Conservation (phyloP, 495 filamentous ascomycete genomes). For the Penicillium soppii region DNA sequence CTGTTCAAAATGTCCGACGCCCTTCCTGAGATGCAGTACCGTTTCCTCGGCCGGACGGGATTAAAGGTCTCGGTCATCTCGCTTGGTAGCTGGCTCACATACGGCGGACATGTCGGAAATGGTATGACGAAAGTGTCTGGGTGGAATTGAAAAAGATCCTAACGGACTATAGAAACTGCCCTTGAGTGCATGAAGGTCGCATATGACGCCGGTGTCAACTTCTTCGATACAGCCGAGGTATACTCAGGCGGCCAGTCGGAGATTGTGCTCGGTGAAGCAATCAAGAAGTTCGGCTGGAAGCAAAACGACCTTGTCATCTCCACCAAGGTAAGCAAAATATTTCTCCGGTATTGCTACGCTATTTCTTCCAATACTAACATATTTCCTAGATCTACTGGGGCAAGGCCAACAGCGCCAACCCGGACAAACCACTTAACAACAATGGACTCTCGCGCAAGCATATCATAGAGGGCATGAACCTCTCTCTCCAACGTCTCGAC, state of each 20-base stretch:
- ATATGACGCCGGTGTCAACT: conserved; percentile 75
- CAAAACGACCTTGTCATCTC: conserved; percentile 80
- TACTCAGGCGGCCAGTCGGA: conserved; percentile 65
- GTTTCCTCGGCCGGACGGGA: conserved; percentile 71
- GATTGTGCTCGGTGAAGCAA: conserved; percentile 70
- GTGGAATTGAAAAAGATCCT: too few species aligned
- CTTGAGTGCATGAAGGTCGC: conserved; percentile 72
- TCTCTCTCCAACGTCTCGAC: conserved; percentile 65
- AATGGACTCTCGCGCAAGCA: conserved; percentile 80
- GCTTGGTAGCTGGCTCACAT: conserved; percentile 75
- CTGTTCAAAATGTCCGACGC: conserved; percentile 20
- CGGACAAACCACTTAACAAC: conserved; percentile 68
- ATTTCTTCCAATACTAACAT: neutral
- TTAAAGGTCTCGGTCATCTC: conserved; percentile 74
- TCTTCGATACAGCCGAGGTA: conserved; percentile 58
- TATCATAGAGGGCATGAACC: conserved; percentile 68
- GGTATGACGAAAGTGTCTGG: conserved; percentile 36
- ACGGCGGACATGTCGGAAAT: conserved; percentile 71
- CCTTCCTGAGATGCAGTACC: conserved; percentile 69
- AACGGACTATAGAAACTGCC: conserved; percentile 50
- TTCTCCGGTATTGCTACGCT: neutral
- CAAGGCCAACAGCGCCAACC: conserved; percentile 54
- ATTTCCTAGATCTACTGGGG: conserved; percentile 66
- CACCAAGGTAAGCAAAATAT: conserved; percentile 61
- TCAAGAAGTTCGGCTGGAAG: conserved; percentile 61